These are phyloP conservation scores for Clarireedia paspali DNA, from an alignment of 2,329 filamentous ascomycete genomes.

Conservation along the genomic window DNA sequence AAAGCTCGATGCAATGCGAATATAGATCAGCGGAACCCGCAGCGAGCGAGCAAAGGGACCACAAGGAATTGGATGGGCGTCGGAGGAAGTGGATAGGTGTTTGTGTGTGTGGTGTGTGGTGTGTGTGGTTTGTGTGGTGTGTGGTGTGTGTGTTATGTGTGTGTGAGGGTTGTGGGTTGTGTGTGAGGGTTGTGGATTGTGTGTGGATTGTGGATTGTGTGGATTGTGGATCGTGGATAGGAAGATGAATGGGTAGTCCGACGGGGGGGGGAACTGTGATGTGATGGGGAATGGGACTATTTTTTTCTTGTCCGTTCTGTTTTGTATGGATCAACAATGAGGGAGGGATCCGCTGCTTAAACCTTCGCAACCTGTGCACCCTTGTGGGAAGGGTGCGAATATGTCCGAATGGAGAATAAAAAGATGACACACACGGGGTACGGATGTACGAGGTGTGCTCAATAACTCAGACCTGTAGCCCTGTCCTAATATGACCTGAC, in stretches of 20 bases:
- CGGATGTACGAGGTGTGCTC: background rate
- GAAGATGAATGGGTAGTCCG: background rate
- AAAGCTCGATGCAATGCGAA: slow-evolving; percentile 4
- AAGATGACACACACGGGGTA: background rate
- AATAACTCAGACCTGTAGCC: background rate
- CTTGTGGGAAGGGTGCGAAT: background rate
- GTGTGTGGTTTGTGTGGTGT: too few relatives aligned
- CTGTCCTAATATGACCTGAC: background rate
- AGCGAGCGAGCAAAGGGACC: background rate
- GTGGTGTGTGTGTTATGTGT: too few relatives aligned
- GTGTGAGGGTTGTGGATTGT: too few relatives aligned
- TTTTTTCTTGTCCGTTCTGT: background rate
- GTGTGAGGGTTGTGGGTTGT: too few relatives aligned
- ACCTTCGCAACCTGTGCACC: background rate
- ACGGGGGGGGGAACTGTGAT: background rate
- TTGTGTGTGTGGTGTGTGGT: too few relatives aligned
- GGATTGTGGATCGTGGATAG: background rate
- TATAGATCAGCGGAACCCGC: slow-evolving; percentile 7
- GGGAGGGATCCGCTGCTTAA: background rate
- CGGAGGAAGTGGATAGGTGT: too few relatives aligned
- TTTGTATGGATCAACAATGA: background rate
- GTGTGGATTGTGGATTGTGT: background rate
- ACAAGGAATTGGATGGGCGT: background rate
- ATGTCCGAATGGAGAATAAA: background rate
- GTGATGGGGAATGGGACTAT: background rate